phyloP scores from a whole-genome alignment of 1,139 yeast species.

The Yamadazyma kanchanaburiensis region DNA sequence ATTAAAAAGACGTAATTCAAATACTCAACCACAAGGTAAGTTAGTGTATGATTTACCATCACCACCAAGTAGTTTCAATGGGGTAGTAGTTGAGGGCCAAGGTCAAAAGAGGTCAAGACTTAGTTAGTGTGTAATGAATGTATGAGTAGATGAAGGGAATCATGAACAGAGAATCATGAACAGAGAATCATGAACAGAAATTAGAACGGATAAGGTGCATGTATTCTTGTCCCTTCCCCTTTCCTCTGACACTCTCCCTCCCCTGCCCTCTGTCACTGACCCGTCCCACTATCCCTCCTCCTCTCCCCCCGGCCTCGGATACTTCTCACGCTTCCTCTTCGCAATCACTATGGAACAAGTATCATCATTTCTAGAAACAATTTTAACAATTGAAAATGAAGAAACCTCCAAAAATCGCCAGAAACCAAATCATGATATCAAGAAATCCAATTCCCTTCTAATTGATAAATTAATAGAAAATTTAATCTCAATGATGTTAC shows the following conservation, averaged over 20 bases:
- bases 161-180: too few species aligned
- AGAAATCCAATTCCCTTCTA: constrained; percentile 27
- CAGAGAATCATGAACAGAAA: too few species aligned
- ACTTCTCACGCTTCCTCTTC: too few species aligned
- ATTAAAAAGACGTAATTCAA: constrained; percentile 15
- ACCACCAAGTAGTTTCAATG: constrained; percentile 20
- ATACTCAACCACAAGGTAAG: constrained; percentile 3
- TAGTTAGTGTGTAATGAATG: too few species aligned
- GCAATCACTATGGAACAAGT: constrained; percentile 37
- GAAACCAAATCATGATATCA: constrained; percentile 1
- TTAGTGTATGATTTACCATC: constrained; percentile 16
- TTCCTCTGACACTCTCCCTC: too few species aligned
- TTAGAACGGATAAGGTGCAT: too few species aligned
- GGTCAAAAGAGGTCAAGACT: too few species aligned
- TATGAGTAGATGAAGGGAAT: too few species aligned
- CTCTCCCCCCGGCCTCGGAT: too few species aligned
- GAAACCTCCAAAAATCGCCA: constrained; percentile 1
- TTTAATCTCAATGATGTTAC: constrained; percentile 66
- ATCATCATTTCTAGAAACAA: constrained; percentile 26
- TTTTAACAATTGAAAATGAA: constrained; percentile 20
- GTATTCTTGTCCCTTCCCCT: too few species aligned
- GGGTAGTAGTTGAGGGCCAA: constrained; percentile 7
- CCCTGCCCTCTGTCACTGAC: too few species aligned
- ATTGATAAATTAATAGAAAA: constrained; percentile 72
- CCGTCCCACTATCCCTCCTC: too few species aligned